Base-by-base conservation (phyloP, 1,139 yeast species). In the Candida sp. region DNA sequence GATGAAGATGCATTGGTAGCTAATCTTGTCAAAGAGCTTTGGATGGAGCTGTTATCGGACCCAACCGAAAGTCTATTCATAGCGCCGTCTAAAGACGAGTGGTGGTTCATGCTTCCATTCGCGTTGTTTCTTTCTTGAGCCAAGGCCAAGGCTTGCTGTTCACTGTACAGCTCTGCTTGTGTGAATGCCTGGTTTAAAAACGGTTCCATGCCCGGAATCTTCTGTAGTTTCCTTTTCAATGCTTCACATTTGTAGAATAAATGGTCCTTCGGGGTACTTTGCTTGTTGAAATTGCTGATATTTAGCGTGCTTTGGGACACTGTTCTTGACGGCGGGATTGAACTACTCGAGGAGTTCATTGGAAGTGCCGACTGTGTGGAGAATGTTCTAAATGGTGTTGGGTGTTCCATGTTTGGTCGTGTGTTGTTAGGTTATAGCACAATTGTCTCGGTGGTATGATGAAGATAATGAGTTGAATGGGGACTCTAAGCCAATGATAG, bases 121-220 rank as follows among this genome's bases (percentile, higher is more conserved):
- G 11, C n/a, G 25, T 33, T 39, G 28, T 27, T 38, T 32, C 45
- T 44, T 58, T 70, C 76, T 56, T 76, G 78, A 17, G 76, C 79
- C 42, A 86, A 71, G 3, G 85, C 78, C 58, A 85, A 70, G 1
- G 93, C 89, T 69, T 88, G 94, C 59, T 85, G 86, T 62, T 88
- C 94, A 49, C 90, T 81, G 53, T 84, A 71, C 49, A 78, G 81
- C 63, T 87, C 94, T 7, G 94, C 90, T 5, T 68, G 65, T 39
- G 60, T 62, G 59, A 67, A 73, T 9, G 93, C 80, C 47, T 85
- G 73, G 52, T 80, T 83, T 53, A 92, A 69, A 65, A 85, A 91
- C 35, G 92, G 88, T 44, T 80, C 81, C 77, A 93, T 79, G 31
- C 90, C 94, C 0, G 90, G 87, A 35, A 91, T 81, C 38, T 75